These are phyloP conservation scores for Rhododendron ovatum DNA, from an alignment of 148 eudicot species.

Conservation along the genomic window DNA sequence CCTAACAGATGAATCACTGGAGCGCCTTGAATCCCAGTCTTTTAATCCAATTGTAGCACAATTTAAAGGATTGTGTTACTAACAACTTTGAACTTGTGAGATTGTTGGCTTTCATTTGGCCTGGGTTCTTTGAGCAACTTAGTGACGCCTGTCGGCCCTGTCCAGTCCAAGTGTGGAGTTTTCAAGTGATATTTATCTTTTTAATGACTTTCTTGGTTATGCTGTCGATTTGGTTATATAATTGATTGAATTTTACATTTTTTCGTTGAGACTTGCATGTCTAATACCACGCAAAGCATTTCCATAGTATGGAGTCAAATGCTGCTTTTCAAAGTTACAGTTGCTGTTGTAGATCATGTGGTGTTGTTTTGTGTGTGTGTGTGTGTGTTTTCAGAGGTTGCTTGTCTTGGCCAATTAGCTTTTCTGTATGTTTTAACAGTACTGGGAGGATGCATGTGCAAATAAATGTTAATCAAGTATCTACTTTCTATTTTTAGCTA, in stretches of 20 bases:
- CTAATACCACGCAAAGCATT: background rate
- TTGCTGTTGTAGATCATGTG: background rate
- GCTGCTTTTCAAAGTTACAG: background rate
- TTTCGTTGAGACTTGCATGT: background rate
- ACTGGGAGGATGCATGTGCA: background rate
- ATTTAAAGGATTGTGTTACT: background rate
- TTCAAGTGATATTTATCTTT: background rate
- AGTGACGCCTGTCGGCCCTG: background rate
- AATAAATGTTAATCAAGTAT: background rate
- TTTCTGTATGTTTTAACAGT: background rate
- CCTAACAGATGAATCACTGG: background rate
- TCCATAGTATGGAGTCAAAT: background rate
- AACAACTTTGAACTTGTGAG: background rate
- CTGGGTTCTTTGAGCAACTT: background rate
- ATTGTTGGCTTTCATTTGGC: background rate
- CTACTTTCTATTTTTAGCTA: background rate
- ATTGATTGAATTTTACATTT: background rate
- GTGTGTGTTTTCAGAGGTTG: background rate
- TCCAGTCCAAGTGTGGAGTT: background rate
- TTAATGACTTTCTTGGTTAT: background rate
- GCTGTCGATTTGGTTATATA: background rate
- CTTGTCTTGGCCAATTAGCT: background rate
- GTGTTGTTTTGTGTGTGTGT: background rate
- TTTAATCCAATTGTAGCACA: background rate
- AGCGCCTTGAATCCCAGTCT: background rate